Conservation (phyloP, 2,329 filamentous ascomycete genomes). For the Aspergillus flavus region DNA sequence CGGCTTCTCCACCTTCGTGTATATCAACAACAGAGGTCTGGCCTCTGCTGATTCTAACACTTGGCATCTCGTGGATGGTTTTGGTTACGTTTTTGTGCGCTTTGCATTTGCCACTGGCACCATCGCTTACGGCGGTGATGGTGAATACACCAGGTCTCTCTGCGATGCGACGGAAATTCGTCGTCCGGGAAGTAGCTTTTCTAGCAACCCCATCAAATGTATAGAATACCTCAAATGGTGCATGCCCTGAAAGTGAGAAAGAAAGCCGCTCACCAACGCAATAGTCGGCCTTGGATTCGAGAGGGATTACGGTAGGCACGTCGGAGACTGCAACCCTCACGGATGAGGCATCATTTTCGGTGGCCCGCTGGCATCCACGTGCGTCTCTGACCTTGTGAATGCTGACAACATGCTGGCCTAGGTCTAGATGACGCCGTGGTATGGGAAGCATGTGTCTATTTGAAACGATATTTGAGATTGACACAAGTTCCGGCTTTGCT, state of each 20-base stretch:
- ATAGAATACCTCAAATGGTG: slow-evolving; percentile 92
- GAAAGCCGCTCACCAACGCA: slow-evolving; percentile 94
- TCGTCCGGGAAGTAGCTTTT: slow-evolving; percentile 72
- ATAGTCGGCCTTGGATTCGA: slow-evolving; percentile 83
- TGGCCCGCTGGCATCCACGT: slow-evolving; percentile 80
- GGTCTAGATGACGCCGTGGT: slow-evolving; percentile 78
- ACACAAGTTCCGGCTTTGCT: slow-evolving; percentile 76
- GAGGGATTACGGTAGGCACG: slow-evolving; percentile 83
- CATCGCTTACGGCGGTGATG: slow-evolving; percentile 85
- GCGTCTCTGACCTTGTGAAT: slow-evolving; percentile 89
- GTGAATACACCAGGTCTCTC: slow-evolving; percentile 87
- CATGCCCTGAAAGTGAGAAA: slow-evolving; percentile 85
- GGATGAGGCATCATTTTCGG: slow-evolving; percentile 69
- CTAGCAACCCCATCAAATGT: slow-evolving; percentile 77
- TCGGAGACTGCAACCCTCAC: slow-evolving; percentile 93
- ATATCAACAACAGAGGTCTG: slow-evolving; percentile 83
- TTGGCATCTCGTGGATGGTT: slow-evolving; percentile 87
- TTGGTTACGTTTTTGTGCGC: slow-evolving; percentile 78
- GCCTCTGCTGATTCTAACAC: slow-evolving; percentile 86
- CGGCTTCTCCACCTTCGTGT: slow-evolving; percentile 91
- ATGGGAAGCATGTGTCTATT: slow-evolving; percentile 79
- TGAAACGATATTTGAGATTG: slow-evolving; percentile 75
- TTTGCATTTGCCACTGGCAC: slow-evolving; percentile 78
- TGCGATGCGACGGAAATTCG: slow-evolving; percentile 88
- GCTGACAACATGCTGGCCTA: slow-evolving; percentile 86